phyloP scores from a whole-genome alignment of 768 basidiomycete species.

The Boletus bicolor region DNA sequence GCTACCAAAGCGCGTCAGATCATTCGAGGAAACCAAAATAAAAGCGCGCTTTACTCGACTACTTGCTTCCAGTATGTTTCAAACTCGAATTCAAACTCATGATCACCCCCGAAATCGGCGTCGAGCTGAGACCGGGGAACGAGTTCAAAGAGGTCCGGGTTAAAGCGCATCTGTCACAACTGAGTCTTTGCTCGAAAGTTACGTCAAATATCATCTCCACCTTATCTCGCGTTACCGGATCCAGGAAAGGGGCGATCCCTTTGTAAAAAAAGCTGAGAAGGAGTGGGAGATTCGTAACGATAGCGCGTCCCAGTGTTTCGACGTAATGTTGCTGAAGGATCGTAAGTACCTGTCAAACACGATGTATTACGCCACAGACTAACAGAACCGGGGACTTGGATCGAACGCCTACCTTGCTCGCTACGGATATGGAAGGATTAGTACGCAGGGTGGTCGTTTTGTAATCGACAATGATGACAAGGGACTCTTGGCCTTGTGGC shows the following conservation, averaged over 20 bases:
- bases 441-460: slow-evolving; percentile 76
- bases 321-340: slow-evolving; percentile 89
- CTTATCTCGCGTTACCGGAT: slow-evolving; percentile 88
- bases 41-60: slow-evolving; percentile 48
- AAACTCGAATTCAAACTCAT: slow-evolving; percentile 70
- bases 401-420: slow-evolving; percentile 54
- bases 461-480: slow-evolving; percentile 86
- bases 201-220: slow-evolving; percentile 30
- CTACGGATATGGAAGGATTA: slow-evolving; percentile 80
- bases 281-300: slow-evolving; percentile 78
- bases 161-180: slow-evolving; percentile 72
- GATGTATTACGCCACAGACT: neutral
- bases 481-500: slow-evolving; percentile 79
- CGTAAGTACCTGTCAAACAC: slow-evolving; percentile 50
- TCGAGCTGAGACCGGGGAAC: slow-evolving; percentile 75
- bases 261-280: slow-evolving; percentile 77
- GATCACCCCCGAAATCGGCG: slow-evolving; percentile 77
- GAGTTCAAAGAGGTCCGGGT: slow-evolving; percentile 75
- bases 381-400: neutral
- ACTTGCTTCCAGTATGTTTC: slow-evolving; percentile 78
- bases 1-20: slow-evolving; percentile 30
- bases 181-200: neutral
- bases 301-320: slow-evolving; percentile 80
- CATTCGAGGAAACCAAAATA: neutral
- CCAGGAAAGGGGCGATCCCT: slow-evolving; percentile 81